Base-by-base conservation (phyloP, 331 rosid species). In the Pyrus hybrid region DNA sequence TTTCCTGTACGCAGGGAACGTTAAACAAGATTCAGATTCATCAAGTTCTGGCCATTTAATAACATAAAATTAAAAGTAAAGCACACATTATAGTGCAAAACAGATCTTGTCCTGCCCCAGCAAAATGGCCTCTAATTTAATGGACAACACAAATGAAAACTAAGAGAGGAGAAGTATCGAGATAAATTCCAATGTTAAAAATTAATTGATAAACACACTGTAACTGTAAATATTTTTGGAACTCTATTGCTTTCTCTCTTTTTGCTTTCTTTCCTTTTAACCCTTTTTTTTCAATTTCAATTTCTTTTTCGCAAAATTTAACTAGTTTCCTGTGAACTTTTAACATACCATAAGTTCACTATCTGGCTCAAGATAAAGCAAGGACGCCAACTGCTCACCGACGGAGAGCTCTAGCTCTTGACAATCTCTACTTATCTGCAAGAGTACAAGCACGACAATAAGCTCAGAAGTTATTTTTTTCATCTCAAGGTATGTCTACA, bases 381-480 rank as follows among this genome's bases (percentile, higher is more conserved):
- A 85, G 74, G 99, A 95, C 43, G 96, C 98, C 81, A 95, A 75
- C 89, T 95, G 98, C 91, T 95, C 99, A 72, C 99, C 99, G 41
- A 95, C 78, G 29, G 96, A 83, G 64, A 91, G 88, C 78, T 95
- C 99, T 64, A 95, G 86, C 89, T 95, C 99, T 83, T 95, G 99
- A 75, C 99, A 95, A 82, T 95, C 99, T 91, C 99, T 95, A 81
- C 99, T 95, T 81, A 95, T 95, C 99, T 95, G 96, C 91, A 84
- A 74, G 63, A 68, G 69, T 29, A 82, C 20, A 70, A 77, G 21
- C 63, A 69, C 61, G 35, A 72, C 18, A 65, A 83, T 58, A 51
- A 75, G 28, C 79, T 72, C 28, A 73, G 17, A n/a, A 16, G 58
- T 45, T 49, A 3, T 3, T 61, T 16, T 35, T 32, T 58, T 18